A percentile compares a stretch with the other conserved stretches of the same genome.
phyloP scores from a whole-genome alignment of 768 basidiomycete species.

The Daedaleopsis sinensis region DNA sequence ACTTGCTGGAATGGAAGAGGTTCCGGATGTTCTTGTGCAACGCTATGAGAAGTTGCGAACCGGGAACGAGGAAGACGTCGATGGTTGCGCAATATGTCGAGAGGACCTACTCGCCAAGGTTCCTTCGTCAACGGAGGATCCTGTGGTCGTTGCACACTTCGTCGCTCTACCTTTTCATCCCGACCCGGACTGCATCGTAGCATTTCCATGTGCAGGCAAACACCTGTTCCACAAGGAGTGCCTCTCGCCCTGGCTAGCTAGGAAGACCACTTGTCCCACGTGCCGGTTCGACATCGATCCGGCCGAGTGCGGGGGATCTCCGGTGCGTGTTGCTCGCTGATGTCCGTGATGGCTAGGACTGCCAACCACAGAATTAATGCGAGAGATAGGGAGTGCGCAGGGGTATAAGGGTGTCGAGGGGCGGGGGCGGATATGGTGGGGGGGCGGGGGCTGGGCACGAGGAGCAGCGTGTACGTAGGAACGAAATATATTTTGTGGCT shows the following conservation, averaged over 20 bases:
- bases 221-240: constrained; percentile 82
- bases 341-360: too few relatives aligned
- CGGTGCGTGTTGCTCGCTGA: too few relatives aligned
- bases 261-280: constrained; percentile 82
- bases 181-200: constrained; percentile 48
- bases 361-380: too few relatives aligned
- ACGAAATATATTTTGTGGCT: too few relatives aligned
- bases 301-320: too few relatives aligned
- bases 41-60: constrained; percentile 30
- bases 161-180: constrained; percentile 24
- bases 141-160: neutral
- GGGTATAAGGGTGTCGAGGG: too few relatives aligned
- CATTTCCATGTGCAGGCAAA: constrained; percentile 65
- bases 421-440: too few relatives aligned
- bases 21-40: constrained; percentile 61
- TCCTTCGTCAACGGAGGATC: constrained; percentile 29
- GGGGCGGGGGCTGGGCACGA: too few relatives aligned
- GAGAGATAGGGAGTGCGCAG: too few relatives aligned
- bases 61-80: constrained; percentile 35
- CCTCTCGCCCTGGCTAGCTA: constrained; percentile 80
- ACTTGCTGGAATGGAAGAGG: constrained; percentile 62
- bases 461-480: too few relatives aligned
- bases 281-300: constrained; percentile 82
- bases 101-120: constrained; percentile 59
- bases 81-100: constrained; percentile 77